Evolutionary conservation across 257 asterid genomes (phyloP).

Genomic region (Rauvolfia tetraphylla): DNA sequence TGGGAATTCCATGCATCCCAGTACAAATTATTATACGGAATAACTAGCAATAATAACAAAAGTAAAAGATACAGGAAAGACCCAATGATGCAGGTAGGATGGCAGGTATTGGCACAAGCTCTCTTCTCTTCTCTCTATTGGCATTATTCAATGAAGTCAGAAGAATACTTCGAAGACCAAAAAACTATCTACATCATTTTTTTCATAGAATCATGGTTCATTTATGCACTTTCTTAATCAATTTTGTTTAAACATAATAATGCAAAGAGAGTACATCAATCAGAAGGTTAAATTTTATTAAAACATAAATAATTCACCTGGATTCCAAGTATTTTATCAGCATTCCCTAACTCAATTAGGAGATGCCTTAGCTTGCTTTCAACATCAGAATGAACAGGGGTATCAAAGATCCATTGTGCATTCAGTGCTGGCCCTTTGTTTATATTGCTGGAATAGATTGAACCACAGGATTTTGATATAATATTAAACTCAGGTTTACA

Average conservation of each 20-base stretch:
- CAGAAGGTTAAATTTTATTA: neutral
- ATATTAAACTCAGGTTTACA: slow-evolving; percentile 15
- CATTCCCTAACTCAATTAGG: slow-evolving; percentile 74
- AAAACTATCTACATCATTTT: neutral
- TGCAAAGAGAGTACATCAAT: neutral
- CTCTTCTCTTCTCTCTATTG: neutral
- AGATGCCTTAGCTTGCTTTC: slow-evolving; percentile 84
- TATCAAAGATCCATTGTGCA: slow-evolving; percentile 68
- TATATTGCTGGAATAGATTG: slow-evolving; percentile 55
- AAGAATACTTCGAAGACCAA: neutral
- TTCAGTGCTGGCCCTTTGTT: slow-evolving; percentile 62
- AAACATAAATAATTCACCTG: slow-evolving; percentile 50
- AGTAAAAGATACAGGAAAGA: too few species aligned
- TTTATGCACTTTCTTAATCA: neutral
- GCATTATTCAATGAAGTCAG: neutral
- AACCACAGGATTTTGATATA: slow-evolving; percentile 20
- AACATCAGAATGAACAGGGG: slow-evolving; percentile 72
- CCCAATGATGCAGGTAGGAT: too few species aligned
- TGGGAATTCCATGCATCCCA: neutral
- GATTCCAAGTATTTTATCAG: slow-evolving; percentile 89
- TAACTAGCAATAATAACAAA: too few species aligned
- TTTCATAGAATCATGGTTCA: neutral
- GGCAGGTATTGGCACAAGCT: neutral
- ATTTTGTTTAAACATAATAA: neutral
- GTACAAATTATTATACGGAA: neutral